These are phyloP conservation scores for Cladosporium sp. DNA, from an alignment of 2,329 filamentous ascomycete genomes.

Conservation along the genomic window DNA sequence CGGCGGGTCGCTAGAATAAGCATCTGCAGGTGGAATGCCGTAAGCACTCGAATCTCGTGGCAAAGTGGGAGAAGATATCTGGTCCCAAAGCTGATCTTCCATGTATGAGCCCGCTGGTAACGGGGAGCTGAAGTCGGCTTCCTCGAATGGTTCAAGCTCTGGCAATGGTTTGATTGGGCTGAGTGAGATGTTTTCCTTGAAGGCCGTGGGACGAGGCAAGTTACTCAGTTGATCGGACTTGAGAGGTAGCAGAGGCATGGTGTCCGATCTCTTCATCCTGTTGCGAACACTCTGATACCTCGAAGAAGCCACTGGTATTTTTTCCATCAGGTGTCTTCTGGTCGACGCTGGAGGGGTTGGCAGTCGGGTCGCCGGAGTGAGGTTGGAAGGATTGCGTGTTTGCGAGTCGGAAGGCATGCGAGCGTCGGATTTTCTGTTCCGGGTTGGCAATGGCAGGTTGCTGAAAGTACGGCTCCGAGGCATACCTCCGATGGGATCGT, in stretches of 20 bases:
- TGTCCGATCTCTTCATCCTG: constrained; percentile 35
- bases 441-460: constrained; percentile 36
- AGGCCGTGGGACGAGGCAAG: constrained; percentile 29
- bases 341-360: constrained; percentile 29
- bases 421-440: constrained; percentile 27
- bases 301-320: constrained; percentile 22
- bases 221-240: constrained; percentile 21
- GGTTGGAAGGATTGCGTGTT: constrained; percentile 19
- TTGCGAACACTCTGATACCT: constrained; percentile 21
- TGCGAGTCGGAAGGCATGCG: constrained; percentile 28
- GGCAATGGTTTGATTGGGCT: constrained; percentile 32
- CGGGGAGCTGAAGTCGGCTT: constrained; percentile 18
- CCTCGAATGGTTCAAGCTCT: constrained; percentile 24
- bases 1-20: constrained; percentile 1
- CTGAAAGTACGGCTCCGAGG: constrained; percentile 39
- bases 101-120: constrained; percentile 24
- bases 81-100: constrained; percentile 19
- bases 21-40: not conserved
- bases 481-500: constrained; percentile 36
- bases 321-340: constrained; percentile 30
- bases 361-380: constrained; percentile 25
- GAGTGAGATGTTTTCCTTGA: constrained; percentile 38
- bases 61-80: not conserved
- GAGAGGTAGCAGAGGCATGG: constrained; percentile 34
- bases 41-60: constrained; percentile 13